Evolutionary conservation across 192 early-diverging fungal genomes (phyloP).

Genomic region (Coemansia sp.): DNA sequence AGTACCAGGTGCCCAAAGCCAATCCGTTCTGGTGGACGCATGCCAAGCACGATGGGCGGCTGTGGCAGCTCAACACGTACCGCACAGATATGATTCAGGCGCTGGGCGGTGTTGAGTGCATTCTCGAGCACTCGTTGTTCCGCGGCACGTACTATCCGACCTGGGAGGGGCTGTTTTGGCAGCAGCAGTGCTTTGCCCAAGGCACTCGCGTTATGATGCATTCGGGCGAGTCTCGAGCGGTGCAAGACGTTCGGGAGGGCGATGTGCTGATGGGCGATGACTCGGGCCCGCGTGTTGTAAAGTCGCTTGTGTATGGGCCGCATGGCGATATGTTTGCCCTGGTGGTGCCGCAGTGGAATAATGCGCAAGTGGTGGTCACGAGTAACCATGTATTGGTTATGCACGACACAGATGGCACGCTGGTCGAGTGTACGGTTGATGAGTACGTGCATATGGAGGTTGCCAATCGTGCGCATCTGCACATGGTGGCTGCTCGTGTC

Average conservation of each 20-base stretch:
- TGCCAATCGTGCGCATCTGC: slow-evolving; percentile 1
- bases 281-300: slow-evolving; percentile 44
- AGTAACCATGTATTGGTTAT: slow-evolving; percentile 44
- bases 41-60: slow-evolving; percentile 79
- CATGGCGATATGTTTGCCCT: slow-evolving; percentile 31
- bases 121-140: slow-evolving; percentile 98
- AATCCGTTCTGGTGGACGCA: slow-evolving; percentile 97
- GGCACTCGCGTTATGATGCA: slow-evolving; percentile 53
- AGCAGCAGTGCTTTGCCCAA: slow-evolving; percentile 63
- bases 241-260: slow-evolving; percentile 43
- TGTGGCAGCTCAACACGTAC: slow-evolving; percentile 96
- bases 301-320: slow-evolving; percentile 26
- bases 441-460: slow-evolving; percentile 14
- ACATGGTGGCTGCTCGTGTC: slow-evolving; percentile 21
- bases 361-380: slow-evolving; percentile 18
- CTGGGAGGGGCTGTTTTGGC: slow-evolving; percentile 99
- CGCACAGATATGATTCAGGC: slow-evolving; percentile 99
- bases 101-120: slow-evolving; percentile 96
- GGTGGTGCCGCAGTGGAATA: slow-evolving; percentile 19
- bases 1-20: slow-evolving; percentile 92
- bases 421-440: slow-evolving; percentile 14
- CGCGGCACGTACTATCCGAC: slow-evolving; percentile 97
- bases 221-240: slow-evolving; percentile 37
- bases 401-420: neutral
- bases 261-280: slow-evolving; percentile 58